Conservation (phyloP, 2,329 filamentous ascomycete species). For the Penicillium sp. region DNA sequence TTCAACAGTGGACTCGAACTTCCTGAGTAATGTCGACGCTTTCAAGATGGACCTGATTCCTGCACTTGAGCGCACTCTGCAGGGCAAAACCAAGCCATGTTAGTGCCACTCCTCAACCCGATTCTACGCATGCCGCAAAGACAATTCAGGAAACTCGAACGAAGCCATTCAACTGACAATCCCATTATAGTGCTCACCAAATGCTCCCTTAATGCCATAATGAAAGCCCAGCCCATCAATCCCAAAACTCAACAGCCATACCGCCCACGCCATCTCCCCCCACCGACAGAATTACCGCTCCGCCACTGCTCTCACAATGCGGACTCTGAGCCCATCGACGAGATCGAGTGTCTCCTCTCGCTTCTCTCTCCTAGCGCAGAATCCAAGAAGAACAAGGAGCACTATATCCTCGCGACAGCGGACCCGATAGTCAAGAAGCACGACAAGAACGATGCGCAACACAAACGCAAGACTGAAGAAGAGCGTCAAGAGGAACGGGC, state of each 20-base stretch:
- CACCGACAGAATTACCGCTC: conserved; percentile 43
- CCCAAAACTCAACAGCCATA: conserved; percentile 38
- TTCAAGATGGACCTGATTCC: conserved; percentile 87
- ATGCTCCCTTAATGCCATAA: conserved; percentile 45
- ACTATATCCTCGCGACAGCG: conserved; percentile 46
- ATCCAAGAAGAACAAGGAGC: conserved; percentile 45
- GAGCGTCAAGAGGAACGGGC: conserved; percentile 30
- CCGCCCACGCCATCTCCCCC: conserved; percentile 43
- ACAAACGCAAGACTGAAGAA: conserved; percentile 31
- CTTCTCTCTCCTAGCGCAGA: conserved; percentile 39
- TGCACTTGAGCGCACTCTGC: conserved; percentile 73
- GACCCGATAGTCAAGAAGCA: conserved; percentile 31
- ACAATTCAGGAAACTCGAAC: not conserved
- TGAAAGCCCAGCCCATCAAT: conserved; percentile 37
- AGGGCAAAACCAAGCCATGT: conserved; percentile 81
- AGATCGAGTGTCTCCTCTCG: conserved; percentile 44
- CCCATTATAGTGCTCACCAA: conserved; percentile 69
- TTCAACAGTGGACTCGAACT: conserved; percentile 68
- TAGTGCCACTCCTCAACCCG: conserved; percentile 30
- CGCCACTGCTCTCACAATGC: conserved; percentile 47
- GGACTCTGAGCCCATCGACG: conserved; percentile 41
- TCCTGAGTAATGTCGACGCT: conserved; percentile 72
- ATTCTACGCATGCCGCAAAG: not conserved
- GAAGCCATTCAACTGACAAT: conserved; percentile 7
- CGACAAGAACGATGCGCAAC: conserved; percentile 27